A percentile compares a stretch with the other conserved stretches of the same genome.
phyloP scores from a whole-genome alignment of 352 stramenopile genomes.

The Pythium dissotocum region DNA sequence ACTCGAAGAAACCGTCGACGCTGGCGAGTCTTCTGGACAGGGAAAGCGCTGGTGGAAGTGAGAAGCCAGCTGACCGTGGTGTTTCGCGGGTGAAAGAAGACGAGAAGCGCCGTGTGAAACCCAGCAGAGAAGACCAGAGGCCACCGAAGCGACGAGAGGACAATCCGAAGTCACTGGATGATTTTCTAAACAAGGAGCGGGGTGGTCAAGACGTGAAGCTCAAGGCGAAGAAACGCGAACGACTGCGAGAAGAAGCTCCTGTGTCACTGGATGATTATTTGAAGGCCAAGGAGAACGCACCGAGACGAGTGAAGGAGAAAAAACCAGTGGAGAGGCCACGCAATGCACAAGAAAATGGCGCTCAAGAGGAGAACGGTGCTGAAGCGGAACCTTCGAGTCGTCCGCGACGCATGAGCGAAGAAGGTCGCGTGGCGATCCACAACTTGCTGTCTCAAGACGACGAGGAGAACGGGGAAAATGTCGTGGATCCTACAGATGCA shows the following conservation, averaged over 20 bases:
- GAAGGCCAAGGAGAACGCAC: conserved; percentile 1
- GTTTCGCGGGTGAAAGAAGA: not conserved
- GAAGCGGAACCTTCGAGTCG: not conserved
- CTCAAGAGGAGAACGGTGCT: not conserved
- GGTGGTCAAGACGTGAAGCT: not conserved
- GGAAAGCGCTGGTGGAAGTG: not conserved
- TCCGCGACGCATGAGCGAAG: not conserved
- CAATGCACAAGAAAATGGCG: not conserved
- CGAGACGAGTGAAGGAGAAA: conserved; percentile 3
- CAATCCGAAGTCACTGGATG: conserved; percentile 1
- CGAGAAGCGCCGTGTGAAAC: not conserved
- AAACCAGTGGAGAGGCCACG: not conserved
- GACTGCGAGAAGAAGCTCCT: not conserved
- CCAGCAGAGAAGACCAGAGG: not conserved
- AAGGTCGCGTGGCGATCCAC: not conserved
- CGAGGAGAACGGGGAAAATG: not conserved
- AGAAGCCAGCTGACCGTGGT: not conserved
- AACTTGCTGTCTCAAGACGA: not conserved
- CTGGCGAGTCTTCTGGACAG: conserved; percentile 9
- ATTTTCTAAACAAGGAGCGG: not conserved
- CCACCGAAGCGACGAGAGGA: conserved; percentile 5
- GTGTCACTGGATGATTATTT: conserved; percentile 24
- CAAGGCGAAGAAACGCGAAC: conserved; percentile 8
- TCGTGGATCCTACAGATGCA: not conserved
- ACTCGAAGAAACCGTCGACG: conserved; percentile 5